phyloP scores from a whole-genome alignment of 2,329 filamentous ascomycete genomes.

The Sclerotinia minor region DNA sequence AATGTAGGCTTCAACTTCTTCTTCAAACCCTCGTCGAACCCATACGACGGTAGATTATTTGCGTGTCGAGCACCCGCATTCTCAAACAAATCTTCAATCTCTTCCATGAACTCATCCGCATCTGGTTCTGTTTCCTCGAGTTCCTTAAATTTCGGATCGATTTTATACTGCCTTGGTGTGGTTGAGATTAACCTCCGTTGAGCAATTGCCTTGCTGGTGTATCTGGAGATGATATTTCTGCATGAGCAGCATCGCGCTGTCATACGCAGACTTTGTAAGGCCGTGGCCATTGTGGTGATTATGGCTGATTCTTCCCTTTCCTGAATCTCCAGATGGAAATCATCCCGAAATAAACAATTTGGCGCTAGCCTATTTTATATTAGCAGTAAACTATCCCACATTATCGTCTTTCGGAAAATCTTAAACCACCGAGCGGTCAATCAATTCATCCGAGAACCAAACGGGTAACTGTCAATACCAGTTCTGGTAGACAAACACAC shows the following conservation, averaged over 20 bases:
- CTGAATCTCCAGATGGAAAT: slow-evolving; percentile 14
- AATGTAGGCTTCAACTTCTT: slow-evolving; percentile 40
- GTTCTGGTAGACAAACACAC: background rate
- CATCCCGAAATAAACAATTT: slow-evolving; percentile 18
- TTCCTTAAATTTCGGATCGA: slow-evolving; percentile 26
- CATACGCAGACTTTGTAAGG: slow-evolving; percentile 38
- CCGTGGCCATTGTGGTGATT: slow-evolving; percentile 37
- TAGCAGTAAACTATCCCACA: background rate
- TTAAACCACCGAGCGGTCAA: background rate
- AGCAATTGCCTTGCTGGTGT: slow-evolving; percentile 32
- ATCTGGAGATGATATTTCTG: slow-evolving; percentile 26
- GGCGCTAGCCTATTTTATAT: background rate
- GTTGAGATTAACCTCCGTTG: slow-evolving; percentile 33
- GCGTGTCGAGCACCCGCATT: slow-evolving; percentile 8
- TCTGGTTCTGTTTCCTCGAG: slow-evolving; percentile 20
- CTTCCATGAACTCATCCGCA: slow-evolving; percentile 23
- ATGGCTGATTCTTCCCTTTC: slow-evolving; percentile 15
- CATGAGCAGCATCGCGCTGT: slow-evolving; percentile 36
- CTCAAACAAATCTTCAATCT: slow-evolving; percentile 23
- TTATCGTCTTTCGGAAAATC: slow-evolving; percentile 19
- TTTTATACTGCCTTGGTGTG: slow-evolving; percentile 29
- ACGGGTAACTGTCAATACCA: background rate
- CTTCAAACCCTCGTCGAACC: slow-evolving; percentile 21
- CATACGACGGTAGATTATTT: slow-evolving; percentile 17
- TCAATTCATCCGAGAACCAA: background rate